These are phyloP conservation scores for Stromatinia cepivora DNA, from an alignment of 2,329 filamentous ascomycete species.

Conservation along the genomic window DNA sequence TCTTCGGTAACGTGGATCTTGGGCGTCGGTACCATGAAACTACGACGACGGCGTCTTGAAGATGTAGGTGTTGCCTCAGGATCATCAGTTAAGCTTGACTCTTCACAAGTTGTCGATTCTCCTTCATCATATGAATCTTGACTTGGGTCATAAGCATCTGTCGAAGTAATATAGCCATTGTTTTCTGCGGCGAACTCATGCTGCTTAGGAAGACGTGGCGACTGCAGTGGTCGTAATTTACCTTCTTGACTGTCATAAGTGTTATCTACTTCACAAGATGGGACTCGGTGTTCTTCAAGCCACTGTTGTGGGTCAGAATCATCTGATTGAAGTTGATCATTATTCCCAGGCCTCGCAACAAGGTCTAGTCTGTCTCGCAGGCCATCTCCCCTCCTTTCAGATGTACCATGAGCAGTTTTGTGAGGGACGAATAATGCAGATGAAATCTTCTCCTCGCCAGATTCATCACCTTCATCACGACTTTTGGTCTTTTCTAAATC, in stretches of 20 bases:
- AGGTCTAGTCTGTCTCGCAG: conserved; percentile 25
- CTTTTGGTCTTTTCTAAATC: conserved; percentile 30
- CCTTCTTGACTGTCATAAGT: conserved; percentile 30
- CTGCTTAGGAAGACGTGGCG: conserved; percentile 29
- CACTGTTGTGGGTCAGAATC: conserved; percentile 38
- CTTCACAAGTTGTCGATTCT: conserved; percentile 33
- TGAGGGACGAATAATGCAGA: conserved; percentile 82
- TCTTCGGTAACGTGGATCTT: conserved; percentile 54
- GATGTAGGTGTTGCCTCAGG: conserved; percentile 38
- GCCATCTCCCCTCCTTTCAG: conserved; percentile 39
- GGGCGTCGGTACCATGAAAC: conserved; percentile 46
- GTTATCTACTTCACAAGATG: conserved; percentile 43
- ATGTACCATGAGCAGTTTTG: conserved; percentile 52
- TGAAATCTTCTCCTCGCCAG: conserved; percentile 82
- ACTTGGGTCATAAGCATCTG: conserved; percentile 25
- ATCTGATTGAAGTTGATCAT: conserved; percentile 31
- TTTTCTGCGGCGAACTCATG: conserved; percentile 25
- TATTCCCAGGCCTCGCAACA: conserved; percentile 19
- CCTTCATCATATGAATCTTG: conserved; percentile 35
- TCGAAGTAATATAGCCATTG: conserved; percentile 19
- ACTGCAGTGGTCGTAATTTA: conserved; percentile 25
- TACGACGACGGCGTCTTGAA: conserved; percentile 42
- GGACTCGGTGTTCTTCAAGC: conserved; percentile 41
- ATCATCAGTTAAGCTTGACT: conserved; percentile 35
- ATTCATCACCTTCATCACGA: conserved; percentile 54